These are phyloP conservation scores for Leptodermis oblonga DNA, from an alignment of 257 asterid genomes.

Conservation along the genomic window DNA sequence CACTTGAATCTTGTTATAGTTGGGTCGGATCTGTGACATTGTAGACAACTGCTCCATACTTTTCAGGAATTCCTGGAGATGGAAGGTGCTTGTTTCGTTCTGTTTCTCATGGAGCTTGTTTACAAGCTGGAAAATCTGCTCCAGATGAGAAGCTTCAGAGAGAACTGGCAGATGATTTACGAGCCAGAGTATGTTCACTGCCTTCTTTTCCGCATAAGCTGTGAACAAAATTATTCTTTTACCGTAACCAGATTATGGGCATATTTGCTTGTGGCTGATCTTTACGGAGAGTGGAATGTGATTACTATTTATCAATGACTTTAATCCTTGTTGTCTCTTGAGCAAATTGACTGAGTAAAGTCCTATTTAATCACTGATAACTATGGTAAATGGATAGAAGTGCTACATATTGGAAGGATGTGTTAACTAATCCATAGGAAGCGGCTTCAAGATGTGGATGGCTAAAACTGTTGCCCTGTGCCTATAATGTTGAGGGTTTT, in stretches of 20 bases:
- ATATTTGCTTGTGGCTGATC: not conserved
- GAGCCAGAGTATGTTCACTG: constrained; percentile 58
- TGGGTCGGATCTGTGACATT: constrained; percentile 12
- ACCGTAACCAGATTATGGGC: not conserved
- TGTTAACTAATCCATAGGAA: not conserved
- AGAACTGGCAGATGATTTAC: constrained; percentile 79
- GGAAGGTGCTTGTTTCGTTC: constrained; percentile 99
- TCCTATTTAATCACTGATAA: not conserved
- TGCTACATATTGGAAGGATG: not conserved
- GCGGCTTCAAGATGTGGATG: not conserved
- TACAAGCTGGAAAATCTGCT: constrained; percentile 67
- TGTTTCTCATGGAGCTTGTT: constrained; percentile 89
- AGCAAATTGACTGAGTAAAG: not conserved
- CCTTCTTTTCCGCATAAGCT: constrained; percentile 1
- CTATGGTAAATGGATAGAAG: constrained; percentile 1
- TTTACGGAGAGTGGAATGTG: not conserved
- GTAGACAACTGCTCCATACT: constrained; percentile 21
- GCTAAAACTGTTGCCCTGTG: not conserved
- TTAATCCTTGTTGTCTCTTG: not conserved
- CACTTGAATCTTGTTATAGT: not conserved
- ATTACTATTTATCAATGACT: not conserved
- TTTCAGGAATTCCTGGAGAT: constrained; percentile 93
- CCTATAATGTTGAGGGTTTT: not conserved
- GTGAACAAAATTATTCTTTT: not conserved
- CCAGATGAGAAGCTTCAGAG: constrained; percentile 69